phyloP scores from a whole-genome alignment of 495 filamentous ascomycete genomes.

The Penicillium bovifimosum region DNA sequence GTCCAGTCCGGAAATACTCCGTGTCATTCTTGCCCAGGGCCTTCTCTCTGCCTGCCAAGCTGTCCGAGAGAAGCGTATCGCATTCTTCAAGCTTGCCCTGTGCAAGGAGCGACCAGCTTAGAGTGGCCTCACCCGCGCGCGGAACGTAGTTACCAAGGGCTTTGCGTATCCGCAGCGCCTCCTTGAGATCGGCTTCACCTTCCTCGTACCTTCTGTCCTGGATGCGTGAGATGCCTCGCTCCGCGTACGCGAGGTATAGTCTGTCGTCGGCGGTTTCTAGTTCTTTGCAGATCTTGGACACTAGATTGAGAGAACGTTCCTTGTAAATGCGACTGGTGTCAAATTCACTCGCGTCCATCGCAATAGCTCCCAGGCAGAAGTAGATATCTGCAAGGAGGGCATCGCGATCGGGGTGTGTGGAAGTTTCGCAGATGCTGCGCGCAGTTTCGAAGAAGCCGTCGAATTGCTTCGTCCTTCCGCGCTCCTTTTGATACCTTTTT shows the following conservation, averaged over 20 bases:
- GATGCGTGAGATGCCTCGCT: conserved; percentile 4
- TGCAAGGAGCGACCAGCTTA: neutral
- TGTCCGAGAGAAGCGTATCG: conserved; percentile 8
- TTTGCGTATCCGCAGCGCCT: neutral
- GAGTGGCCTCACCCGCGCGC: neutral
- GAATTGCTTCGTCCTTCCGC: conserved; percentile 11
- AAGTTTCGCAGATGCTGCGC: conserved; percentile 5
- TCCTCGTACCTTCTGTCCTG: neutral
- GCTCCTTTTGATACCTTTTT: conserved; percentile 15
- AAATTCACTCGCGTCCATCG: conserved; percentile 10
- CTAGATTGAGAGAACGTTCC: conserved; percentile 7
- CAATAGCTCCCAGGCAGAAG: conserved; percentile 15
- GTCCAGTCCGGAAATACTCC: conserved; percentile 25
- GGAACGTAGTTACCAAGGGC: neutral
- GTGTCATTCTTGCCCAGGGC: conserved; percentile 11
- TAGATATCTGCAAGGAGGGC: conserved; percentile 15
- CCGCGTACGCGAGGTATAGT: conserved; percentile 9
- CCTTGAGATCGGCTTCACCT: neutral
- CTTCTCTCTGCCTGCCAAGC: conserved; percentile 10
- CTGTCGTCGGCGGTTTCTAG: conserved; percentile 10
- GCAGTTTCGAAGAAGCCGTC: conserved; percentile 17
- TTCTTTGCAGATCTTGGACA: conserved; percentile 6
- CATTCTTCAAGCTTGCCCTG: neutral
- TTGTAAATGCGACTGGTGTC: conserved; percentile 10
- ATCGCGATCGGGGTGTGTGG: conserved; percentile 12